A percentile compares a stretch with the other conserved stretches of the same genome.
Evolutionary conservation across 2,329 filamentous ascomycete species (phyloP).

Genomic region (Penicillium sp.): DNA sequence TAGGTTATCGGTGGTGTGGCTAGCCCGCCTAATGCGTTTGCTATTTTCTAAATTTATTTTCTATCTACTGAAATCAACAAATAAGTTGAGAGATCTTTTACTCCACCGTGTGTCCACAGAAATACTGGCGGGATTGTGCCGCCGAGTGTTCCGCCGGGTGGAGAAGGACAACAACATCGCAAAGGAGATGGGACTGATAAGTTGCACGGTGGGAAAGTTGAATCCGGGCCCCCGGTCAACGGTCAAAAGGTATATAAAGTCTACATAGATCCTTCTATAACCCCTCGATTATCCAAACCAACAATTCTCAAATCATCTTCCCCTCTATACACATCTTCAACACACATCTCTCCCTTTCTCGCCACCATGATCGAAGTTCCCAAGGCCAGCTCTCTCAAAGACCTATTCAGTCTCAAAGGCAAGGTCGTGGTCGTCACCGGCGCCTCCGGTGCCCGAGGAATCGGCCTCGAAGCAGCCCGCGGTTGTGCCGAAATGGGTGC

Average conservation of each 20-base stretch:
- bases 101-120: background rate
- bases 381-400: slow-evolving; percentile 35
- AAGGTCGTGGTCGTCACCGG: slow-evolving; percentile 51
- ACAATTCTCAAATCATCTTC: background rate
- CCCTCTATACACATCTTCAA: background rate
- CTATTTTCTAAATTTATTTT: slow-evolving; percentile 18
- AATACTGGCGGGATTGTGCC: slow-evolving; percentile 2
- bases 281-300: background rate
- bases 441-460: slow-evolving; percentile 61
- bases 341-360: background rate
- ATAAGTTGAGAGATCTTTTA: background rate
- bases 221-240: background rate
- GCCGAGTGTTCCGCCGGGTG: slow-evolving; percentile 3
- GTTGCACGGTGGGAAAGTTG: background rate
- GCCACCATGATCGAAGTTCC: slow-evolving; percentile 41
- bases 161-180: background rate
- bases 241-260: background rate
- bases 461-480: slow-evolving; percentile 66
- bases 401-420: slow-evolving; percentile 51
- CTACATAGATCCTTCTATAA: background rate
- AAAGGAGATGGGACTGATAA: background rate
- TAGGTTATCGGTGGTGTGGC: slow-evolving; percentile 27
- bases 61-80: background rate
- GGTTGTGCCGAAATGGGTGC: slow-evolving; percentile 65
- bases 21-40: slow-evolving; percentile 27